Evolutionary conservation across 345 rosid genomes (phyloP), one percentile per base, ranked within the genome.

Genomic region (Euphorbia peplus): DNA sequence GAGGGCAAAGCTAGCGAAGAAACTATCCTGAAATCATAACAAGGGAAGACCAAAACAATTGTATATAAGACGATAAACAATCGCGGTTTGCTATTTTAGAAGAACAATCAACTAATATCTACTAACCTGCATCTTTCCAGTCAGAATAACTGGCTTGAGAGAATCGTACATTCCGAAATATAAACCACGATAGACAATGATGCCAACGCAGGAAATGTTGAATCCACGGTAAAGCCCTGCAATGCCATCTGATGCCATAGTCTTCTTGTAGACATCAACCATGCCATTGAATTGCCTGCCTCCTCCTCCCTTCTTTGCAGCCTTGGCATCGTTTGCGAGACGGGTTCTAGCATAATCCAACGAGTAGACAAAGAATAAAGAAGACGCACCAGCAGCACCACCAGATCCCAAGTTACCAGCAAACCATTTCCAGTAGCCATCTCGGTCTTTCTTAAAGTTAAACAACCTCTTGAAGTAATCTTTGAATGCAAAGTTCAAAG

Each of bases 151-250:
- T n/a, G 80, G 80, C 69, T 76, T 76, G 69, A 76, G 39, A 37
- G 80, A 76, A 63, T 76, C 80, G 32, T 76, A 76, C 80, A 76
- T 67, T 37, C 80, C 79, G 24, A 75, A 70, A 44, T 74, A 74
- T 51, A 69, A 65, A 47, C 78, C 78, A 8, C 78, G 78, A 19
- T 74, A 74, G 14, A 74, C 73, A 18, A 74, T 74, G 64, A 74
- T 74, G 41, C 78, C 78, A 26, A 69, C 73, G 19, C 73, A 68
- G 0, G 78, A 74, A 64, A 74, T 74, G 78, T 74, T 74, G 28
- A 74, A 74, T 21, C 78, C 78, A n/a, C 78, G 78, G 69, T 74
- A 74, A 24, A 74, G 73, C 12, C 78, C 78, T 10, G 64, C 71
- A 32, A 76, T 21, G 4, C 79, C 79, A 55, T 76, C 69, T 37